Evolutionary conservation across 2,329 filamentous ascomycete species (phyloP).

Genomic region (Apiospora marii): DNA sequence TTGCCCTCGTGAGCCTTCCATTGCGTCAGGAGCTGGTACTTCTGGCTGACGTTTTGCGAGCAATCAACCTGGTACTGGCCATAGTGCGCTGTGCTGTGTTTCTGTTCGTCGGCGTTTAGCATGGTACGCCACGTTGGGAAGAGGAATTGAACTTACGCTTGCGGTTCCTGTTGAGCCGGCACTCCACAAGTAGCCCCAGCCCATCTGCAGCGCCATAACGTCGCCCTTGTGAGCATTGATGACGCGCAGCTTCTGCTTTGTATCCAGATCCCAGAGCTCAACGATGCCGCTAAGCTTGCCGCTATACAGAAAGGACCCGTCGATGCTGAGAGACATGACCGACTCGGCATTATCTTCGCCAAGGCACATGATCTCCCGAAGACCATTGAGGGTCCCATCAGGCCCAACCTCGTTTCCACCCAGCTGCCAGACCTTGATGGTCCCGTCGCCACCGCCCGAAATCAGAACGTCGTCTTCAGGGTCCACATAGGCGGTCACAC

Average conservation of each 20-base stretch:
- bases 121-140: slow-evolving; percentile 53
- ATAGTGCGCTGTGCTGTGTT: slow-evolving; percentile 72
- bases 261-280: slow-evolving; percentile 97
- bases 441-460: slow-evolving; percentile 91
- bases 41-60: slow-evolving; percentile 70
- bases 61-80: slow-evolving; percentile 60
- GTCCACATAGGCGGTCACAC: slow-evolving; percentile 71
- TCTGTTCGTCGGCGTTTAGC: slow-evolving; percentile 39
- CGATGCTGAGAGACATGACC: slow-evolving; percentile 80
- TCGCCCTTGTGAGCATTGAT: slow-evolving; percentile 84
- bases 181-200: slow-evolving; percentile 85
- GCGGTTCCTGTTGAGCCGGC: slow-evolving; percentile 89
- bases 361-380: slow-evolving; percentile 73
- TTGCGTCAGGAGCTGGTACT: slow-evolving; percentile 79
- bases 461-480: slow-evolving; percentile 82
- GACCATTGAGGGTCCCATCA: slow-evolving; percentile 64
- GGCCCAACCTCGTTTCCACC: slow-evolving; percentile 53
- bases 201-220: slow-evolving; percentile 85
- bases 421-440: slow-evolving; percentile 92
- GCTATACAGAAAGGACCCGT: slow-evolving; percentile 91
- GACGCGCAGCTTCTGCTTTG: slow-evolving; percentile 85
- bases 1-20: slow-evolving; percentile 89
- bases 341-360: slow-evolving; percentile 69
- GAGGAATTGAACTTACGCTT: slow-evolving; percentile 63
- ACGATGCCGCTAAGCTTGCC: slow-evolving; percentile 88